Conservation (phyloP, 208 protist genomes). For the Entamoeba moshkovskii region DNA sequence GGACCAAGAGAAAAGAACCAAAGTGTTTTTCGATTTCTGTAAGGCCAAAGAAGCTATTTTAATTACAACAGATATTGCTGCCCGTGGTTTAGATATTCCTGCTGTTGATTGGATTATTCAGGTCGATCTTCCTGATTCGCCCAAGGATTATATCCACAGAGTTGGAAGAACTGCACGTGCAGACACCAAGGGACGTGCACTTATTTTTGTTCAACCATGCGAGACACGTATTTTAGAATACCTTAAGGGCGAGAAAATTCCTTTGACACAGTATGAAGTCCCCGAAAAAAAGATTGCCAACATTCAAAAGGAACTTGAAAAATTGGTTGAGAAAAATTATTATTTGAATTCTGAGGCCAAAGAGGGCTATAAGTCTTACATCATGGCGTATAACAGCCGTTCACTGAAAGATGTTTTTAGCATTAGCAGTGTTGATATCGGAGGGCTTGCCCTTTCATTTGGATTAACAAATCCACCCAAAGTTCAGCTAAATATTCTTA, state of each 20-base stretch:
- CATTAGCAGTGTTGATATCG: not conserved
- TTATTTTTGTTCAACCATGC: not conserved
- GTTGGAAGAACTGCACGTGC: slow-evolving; percentile 3
- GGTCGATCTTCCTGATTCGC: not conserved
- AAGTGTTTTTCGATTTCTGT: not conserved
- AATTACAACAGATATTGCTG: slow-evolving; percentile 60
- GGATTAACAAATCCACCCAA: not conserved
- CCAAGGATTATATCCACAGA: slow-evolving; percentile 15
- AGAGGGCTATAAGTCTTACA: not conserved
- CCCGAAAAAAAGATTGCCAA: not conserved
- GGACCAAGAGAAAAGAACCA: not conserved
- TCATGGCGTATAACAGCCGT: not conserved
- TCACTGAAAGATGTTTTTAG: not conserved
- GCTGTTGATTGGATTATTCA: slow-evolving; percentile 35
- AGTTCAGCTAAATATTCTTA: not conserved
- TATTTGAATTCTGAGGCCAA: not conserved
- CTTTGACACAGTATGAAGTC: not conserved
- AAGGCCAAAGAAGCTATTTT: not conserved
- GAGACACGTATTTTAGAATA: not conserved
- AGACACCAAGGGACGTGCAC: not conserved
- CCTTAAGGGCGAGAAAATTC: not conserved
- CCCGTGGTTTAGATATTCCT: slow-evolving; percentile 59
- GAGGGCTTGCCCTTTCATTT: not conserved
- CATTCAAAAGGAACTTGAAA: not conserved
- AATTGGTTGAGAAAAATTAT: not conserved